Evolutionary conservation across 352 stramenopile genomes (phyloP).

Genomic region (Peronospora belbahrii): DNA sequence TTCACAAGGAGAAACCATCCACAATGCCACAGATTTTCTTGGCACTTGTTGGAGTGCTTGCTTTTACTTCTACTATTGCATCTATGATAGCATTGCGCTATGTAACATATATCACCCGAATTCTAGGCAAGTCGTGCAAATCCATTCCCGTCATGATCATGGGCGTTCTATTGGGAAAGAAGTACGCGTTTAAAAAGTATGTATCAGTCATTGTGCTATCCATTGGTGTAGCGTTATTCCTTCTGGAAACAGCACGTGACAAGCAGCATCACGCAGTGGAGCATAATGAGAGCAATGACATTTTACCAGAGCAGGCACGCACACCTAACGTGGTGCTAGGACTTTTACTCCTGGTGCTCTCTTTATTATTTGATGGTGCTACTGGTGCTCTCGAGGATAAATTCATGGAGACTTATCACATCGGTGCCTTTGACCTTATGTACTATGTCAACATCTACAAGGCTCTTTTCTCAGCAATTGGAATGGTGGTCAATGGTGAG

Average conservation of each 20-base stretch:
- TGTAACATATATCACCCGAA: slow-evolving; percentile 80
- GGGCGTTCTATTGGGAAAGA: slow-evolving; percentile 65
- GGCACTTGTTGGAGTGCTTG: slow-evolving; percentile 49
- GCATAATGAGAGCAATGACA: slow-evolving; percentile 39
- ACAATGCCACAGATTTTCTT: slow-evolving; percentile 69
- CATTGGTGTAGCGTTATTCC: slow-evolving; percentile 65
- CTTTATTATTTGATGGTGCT: slow-evolving; percentile 69
- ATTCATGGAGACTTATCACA: slow-evolving; percentile 73
- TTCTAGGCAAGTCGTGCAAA: slow-evolving; percentile 85
- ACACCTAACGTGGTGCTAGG: slow-evolving; percentile 62
- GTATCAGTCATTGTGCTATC: slow-evolving; percentile 68
- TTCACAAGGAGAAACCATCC: slow-evolving; percentile 59
- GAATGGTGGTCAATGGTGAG: slow-evolving; percentile 69
- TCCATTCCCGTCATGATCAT: slow-evolving; percentile 83
- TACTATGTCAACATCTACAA: slow-evolving; percentile 86
- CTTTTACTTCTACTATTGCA: slow-evolving; percentile 73
- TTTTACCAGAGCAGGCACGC: slow-evolving; percentile 35
- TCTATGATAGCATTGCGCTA: slow-evolving; percentile 81
- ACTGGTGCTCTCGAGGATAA: slow-evolving; percentile 79
- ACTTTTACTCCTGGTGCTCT: slow-evolving; percentile 58
- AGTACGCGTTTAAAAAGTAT: slow-evolving; percentile 77
- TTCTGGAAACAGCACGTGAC: slow-evolving; percentile 64
- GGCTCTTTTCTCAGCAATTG: slow-evolving; percentile 50
- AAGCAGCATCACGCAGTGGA: slow-evolving; percentile 43
- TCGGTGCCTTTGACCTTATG: slow-evolving; percentile 83